Percentiles rank a stretch among this genome's conserved stretches.
Evolutionary conservation across 176 grass and related monocot genomes (phyloP).

Genomic region (Eragrostis curvula): DNA sequence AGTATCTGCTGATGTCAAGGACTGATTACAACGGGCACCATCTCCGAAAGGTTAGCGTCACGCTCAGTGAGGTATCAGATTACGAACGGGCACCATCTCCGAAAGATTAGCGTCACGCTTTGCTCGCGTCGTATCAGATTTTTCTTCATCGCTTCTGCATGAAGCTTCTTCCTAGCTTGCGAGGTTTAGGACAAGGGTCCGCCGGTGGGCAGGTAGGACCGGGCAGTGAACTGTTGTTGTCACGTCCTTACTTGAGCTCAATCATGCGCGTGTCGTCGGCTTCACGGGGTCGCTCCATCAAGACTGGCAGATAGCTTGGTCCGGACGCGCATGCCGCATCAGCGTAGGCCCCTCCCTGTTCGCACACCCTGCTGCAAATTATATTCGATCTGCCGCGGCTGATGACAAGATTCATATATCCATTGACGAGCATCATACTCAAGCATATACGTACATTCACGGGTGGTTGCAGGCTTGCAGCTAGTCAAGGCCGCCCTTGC

Average conservation of each 20-base stretch:
- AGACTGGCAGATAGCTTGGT: background rate
- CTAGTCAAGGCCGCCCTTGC: too few relatives aligned
- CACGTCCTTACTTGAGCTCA: background rate
- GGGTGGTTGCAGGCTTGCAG: background rate
- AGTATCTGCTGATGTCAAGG: too few relatives aligned
- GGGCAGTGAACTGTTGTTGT: background rate
- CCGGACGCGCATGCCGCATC: background rate
- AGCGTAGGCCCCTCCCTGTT: background rate
- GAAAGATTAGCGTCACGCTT: background rate
- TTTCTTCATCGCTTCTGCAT: background rate
- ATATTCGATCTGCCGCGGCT: background rate
- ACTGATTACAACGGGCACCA: too few relatives aligned
- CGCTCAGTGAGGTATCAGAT: background rate
- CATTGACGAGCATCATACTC: too few relatives aligned
- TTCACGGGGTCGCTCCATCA: background rate
- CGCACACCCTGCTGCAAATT: background rate
- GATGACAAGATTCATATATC: background rate
- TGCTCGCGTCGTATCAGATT: background rate
- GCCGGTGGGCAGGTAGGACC: background rate
- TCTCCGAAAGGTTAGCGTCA: too few relatives aligned
- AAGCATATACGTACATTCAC: too few relatives aligned
- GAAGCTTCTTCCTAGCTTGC: too few relatives aligned
- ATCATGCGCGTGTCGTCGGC: slow-evolving; percentile 7
- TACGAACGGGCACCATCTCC: background rate
- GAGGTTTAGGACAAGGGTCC: too few relatives aligned